phyloP scores from a whole-genome alignment of 2,329 filamentous ascomycete genomes.

The Pseudogymnoascus sp. region DNA sequence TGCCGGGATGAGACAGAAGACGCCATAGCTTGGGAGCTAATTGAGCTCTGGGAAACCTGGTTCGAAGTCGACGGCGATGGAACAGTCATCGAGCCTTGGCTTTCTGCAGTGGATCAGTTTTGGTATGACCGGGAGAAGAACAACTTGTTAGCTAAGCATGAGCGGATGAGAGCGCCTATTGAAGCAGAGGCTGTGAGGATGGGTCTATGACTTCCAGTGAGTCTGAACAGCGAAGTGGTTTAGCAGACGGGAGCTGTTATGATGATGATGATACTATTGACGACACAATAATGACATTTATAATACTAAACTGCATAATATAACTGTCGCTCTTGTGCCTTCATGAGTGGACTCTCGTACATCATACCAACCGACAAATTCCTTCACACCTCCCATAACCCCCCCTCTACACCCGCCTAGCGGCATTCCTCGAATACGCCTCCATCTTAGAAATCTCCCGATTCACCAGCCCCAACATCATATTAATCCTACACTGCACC shows the following conservation, averaged over 20 bases:
- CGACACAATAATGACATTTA: not conserved
- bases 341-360: not conserved
- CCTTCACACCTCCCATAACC: not conserved
- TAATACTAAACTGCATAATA: not conserved
- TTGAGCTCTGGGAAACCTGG: too few species aligned
- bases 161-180: conserved; percentile 16
- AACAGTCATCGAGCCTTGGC: too few species aligned
- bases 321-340: not conserved
- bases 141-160: not conserved
- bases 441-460: not conserved
- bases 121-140: too few species aligned
- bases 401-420: not conserved
- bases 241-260: not conserved
- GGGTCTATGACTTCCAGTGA: conserved; percentile 14
- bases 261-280: not conserved
- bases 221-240: not conserved
- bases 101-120: too few species aligned
- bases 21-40: too few species aligned
- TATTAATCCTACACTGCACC: conserved; percentile 45
- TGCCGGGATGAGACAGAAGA: too few species aligned
- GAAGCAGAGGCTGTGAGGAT: conserved; percentile 17
- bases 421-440: not conserved
- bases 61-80: too few species aligned
- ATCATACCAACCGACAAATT: not conserved
- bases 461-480: conserved; percentile 53